Evolutionary conservation across 2,329 filamentous ascomycete genomes (phyloP).

Genomic region (Sporothrix curviconia): DNA sequence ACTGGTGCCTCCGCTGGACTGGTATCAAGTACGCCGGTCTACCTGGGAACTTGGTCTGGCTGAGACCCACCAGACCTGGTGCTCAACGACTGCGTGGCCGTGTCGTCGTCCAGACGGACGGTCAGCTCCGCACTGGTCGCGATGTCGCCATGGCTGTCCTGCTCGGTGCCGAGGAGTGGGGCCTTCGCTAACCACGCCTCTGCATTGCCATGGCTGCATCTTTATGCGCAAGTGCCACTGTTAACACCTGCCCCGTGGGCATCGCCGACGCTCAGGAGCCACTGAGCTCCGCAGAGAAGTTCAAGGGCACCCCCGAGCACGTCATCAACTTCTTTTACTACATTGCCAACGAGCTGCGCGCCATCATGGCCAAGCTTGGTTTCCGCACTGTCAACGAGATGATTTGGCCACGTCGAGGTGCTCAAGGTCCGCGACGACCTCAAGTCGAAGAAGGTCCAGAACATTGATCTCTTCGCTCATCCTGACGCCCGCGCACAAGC

Average conservation of each 20-base stretch:
- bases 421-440: conserved; percentile 84
- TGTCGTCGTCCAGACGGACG: conserved; percentile 93
- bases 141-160: conserved; percentile 93
- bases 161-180: conserved; percentile 96
- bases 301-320: conserved; percentile 85
- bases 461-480: conserved; percentile 91
- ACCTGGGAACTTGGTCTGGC: conserved; percentile 92
- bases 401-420: conserved; percentile 85
- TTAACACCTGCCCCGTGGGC: conserved; percentile 80
- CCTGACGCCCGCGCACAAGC: conserved; percentile 89
- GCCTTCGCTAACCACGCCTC: conserved; percentile 87
- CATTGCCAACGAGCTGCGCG: conserved; percentile 87
- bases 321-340: conserved; percentile 99
- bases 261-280: conserved; percentile 95
- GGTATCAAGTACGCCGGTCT: conserved; percentile 98
- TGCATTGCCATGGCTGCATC: conserved; percentile 95
- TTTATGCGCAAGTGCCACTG: conserved; percentile 77
- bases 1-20: conserved; percentile 97
- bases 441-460: conserved; percentile 79
- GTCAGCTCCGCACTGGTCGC: conserved; percentile 84
- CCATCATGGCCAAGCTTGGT: conserved; percentile 93
- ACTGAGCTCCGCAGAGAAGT: conserved; percentile 91
- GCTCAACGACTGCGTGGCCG: conserved; percentile 90
- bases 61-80: conserved; percentile 97
- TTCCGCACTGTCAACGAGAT: conserved; percentile 96